A percentile compares a stretch with the other conserved stretches of the same genome.
Evolutionary conservation across 2,329 filamentous ascomycete genomes (phyloP).

Genomic region (Neurospora sp.): DNA sequence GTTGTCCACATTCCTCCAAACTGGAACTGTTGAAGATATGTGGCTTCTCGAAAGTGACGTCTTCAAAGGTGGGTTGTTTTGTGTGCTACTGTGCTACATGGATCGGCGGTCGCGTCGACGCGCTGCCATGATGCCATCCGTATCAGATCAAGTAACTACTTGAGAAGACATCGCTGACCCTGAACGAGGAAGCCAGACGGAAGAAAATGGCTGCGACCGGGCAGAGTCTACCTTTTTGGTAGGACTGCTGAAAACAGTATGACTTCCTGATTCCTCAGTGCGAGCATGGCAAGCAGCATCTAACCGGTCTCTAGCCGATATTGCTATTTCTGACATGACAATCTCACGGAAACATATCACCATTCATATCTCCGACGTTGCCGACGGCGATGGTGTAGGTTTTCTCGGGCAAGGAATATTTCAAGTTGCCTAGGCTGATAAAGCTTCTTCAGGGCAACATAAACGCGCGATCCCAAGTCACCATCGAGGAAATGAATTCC

Average conservation of each 20-base stretch:
- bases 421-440: background rate
- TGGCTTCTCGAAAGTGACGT: conserved; percentile 54
- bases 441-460: conserved; percentile 41
- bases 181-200: conserved; percentile 5
- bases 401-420: background rate
- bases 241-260: conserved; percentile 59
- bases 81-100: background rate
- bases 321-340: conserved; percentile 66
- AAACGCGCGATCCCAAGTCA: conserved; percentile 57
- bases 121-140: background rate
- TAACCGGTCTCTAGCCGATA: conserved; percentile 42
- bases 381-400: conserved; percentile 56
- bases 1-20: background rate
- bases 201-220: conserved; percentile 70
- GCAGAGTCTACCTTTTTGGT: conserved; percentile 77
- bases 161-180: conserved; percentile 2
- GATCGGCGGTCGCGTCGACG: background rate
- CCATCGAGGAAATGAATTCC: conserved; percentile 68
- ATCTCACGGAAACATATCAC: conserved; percentile 85
- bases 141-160: background rate
- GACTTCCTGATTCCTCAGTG: conserved; percentile 12
- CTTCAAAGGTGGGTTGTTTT: conserved; percentile 33
- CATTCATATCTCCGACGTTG: conserved; percentile 58
- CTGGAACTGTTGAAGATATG: conserved; percentile 31
- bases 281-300: background rate